Evolutionary conservation across 345 rosid genomes (phyloP).

Genomic region (Microcos paniculata): DNA sequence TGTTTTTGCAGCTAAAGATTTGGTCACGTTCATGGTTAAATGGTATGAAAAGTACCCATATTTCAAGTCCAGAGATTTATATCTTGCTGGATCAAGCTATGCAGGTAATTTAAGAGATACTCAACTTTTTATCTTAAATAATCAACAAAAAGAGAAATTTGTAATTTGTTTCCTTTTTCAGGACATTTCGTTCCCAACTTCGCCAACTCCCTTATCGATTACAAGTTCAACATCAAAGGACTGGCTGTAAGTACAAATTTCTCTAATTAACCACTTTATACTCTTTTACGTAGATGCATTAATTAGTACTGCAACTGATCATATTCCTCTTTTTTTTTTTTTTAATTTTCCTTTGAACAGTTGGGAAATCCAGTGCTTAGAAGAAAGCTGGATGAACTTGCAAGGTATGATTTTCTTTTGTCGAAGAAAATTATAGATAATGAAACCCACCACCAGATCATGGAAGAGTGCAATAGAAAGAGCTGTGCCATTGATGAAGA

Average conservation of each 20-base stretch:
- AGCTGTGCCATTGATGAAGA: background rate
- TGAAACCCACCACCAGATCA: background rate
- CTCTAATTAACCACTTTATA: background rate
- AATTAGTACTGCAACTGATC: background rate
- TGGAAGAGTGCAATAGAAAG: background rate
- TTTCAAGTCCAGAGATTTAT: constrained; percentile 5
- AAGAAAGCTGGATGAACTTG: background rate
- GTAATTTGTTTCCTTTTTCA: background rate
- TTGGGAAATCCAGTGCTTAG: constrained; percentile 11
- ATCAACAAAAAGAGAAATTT: background rate
- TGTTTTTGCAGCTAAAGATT: background rate
- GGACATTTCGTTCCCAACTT: background rate
- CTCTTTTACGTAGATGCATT: background rate
- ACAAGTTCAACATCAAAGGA: background rate
- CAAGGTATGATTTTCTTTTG: background rate
- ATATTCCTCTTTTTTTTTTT: background rate
- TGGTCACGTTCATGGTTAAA: background rate
- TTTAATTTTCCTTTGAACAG: background rate
- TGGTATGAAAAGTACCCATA: constrained; percentile 10
- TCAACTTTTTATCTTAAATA: background rate
- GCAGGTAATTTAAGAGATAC: background rate
- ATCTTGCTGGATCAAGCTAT: background rate
- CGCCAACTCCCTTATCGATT: background rate
- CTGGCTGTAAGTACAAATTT: background rate
- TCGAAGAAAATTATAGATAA: background rate